Evolutionary conservation across 2,329 filamentous ascomycete genomes (phyloP).

Genomic region (Aphanocladium album): DNA sequence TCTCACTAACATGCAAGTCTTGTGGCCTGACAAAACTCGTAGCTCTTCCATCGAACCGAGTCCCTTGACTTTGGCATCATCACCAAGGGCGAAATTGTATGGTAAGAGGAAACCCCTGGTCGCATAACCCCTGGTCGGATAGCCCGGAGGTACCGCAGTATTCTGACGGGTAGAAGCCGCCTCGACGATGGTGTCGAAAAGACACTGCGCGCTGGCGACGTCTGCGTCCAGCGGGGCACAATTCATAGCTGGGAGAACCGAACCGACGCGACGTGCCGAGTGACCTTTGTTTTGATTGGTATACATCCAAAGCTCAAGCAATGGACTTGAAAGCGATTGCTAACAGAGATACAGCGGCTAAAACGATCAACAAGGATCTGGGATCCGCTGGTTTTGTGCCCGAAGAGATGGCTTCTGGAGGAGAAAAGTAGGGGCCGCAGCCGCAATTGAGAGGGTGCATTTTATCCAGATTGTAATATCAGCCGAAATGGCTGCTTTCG

Average conservation of each 20-base stretch:
- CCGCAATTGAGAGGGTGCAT: too few species aligned
- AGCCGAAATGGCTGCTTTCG: too few species aligned
- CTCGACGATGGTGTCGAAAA: slow-evolving; percentile 19
- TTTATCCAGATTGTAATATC: too few species aligned
- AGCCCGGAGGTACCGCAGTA: too few species aligned
- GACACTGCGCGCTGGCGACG: slow-evolving; percentile 17
- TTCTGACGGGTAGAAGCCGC: slow-evolving; percentile 9
- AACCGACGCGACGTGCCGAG: slow-evolving; percentile 16
- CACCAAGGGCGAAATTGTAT: slow-evolving; percentile 17
- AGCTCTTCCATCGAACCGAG: slow-evolving; percentile 20
- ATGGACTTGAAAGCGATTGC: background rate
- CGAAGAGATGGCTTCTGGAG: slow-evolving; percentile 7
- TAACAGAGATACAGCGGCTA: background rate
- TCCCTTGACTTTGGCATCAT: slow-evolving; percentile 21
- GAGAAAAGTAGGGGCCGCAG: background rate
- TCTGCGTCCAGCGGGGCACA: slow-evolving; percentile 20
- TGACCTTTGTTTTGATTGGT: slow-evolving; percentile 19
- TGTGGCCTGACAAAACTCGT: background rate
- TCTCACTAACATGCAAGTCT: background rate
- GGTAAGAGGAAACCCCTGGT: slow-evolving; percentile 12
- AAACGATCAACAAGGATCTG: background rate
- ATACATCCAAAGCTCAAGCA: background rate
- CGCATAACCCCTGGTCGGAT: too few species aligned
- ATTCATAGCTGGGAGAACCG: slow-evolving; percentile 20
- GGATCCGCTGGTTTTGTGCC: slow-evolving; percentile 1